Conservation (phyloP, 352 stramenopile species). For the Phytopythium boreale region DNA sequence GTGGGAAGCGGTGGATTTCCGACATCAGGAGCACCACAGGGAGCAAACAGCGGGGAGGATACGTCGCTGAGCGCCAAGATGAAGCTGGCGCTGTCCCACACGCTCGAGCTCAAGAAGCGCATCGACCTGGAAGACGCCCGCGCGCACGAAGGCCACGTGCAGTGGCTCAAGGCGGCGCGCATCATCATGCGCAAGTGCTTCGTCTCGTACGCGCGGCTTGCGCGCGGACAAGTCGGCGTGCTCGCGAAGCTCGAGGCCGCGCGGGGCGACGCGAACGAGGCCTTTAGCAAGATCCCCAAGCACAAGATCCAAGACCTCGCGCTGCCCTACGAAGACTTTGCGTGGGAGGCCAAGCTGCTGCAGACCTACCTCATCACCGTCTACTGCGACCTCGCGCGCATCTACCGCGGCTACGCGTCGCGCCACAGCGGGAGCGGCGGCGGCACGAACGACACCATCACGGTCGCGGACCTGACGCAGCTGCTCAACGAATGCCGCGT, state of each 20-base stretch:
- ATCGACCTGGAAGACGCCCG: conserved; percentile 58
- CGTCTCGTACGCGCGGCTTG: conserved; percentile 59
- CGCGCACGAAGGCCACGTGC: conserved; percentile 53
- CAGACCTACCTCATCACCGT: conserved; percentile 68
- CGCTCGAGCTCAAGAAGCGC: conserved; percentile 66
- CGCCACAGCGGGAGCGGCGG: conserved; percentile 17
- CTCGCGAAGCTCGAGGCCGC: conserved; percentile 44
- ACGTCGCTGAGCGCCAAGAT: conserved; percentile 46
- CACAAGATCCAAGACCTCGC: conserved; percentile 48
- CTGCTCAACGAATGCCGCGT: conserved; percentile 68
- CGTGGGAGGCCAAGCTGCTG: conserved; percentile 69
- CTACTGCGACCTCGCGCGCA: conserved; percentile 69
- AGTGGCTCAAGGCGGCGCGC: conserved; percentile 68
- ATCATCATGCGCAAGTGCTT: conserved; percentile 83
- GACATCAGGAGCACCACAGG: background rate
- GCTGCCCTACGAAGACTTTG: conserved; percentile 60
- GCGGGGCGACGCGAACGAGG: conserved; percentile 51
- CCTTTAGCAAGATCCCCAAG: conserved; percentile 50
- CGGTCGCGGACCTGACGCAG: conserved; percentile 48
- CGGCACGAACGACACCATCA: conserved; percentile 41
- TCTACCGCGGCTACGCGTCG: conserved; percentile 66
- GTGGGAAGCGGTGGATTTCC: background rate
- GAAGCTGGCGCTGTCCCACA: conserved; percentile 69
- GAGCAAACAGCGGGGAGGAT: conserved; percentile 13
- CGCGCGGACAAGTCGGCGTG: conserved; percentile 59